Percentiles rank a stretch among this genome's conserved stretches.
These are phyloP conservation scores for Mycena galericulata DNA, from an alignment of 768 basidiomycete genomes.

Conservation along the genomic window DNA sequence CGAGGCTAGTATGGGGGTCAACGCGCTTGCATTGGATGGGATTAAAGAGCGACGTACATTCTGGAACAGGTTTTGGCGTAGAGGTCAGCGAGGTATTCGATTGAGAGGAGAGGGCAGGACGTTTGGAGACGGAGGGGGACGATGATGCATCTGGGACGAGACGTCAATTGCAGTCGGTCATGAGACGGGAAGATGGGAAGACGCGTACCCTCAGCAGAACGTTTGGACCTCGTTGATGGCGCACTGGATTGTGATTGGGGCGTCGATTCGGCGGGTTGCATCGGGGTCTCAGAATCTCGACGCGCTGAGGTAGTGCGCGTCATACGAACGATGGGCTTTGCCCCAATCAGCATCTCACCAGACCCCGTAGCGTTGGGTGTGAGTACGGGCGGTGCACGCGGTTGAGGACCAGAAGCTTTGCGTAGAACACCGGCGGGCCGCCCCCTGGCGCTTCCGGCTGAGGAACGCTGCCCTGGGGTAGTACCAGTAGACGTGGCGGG, in stretches of 20 bases:
- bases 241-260: background rate
- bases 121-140: background rate
- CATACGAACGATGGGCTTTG: background rate
- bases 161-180: no score
- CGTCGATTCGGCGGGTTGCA: background rate
- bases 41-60: background rate
- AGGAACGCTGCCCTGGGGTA: background rate
- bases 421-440: background rate
- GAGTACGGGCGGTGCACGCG: background rate
- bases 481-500: background rate
- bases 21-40: no score
- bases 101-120: conserved; percentile 17
- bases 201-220: background rate
- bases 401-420: background rate
- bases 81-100: conserved; percentile 4
- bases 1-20: no score
- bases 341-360: background rate
- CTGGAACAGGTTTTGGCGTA: background rate
- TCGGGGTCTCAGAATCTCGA: background rate
- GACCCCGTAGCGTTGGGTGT: background rate
- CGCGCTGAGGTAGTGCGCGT: background rate
- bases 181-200: background rate
- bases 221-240: background rate
- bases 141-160: background rate
- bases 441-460: no score